Conservation (phyloP, 768 basidiomycete genomes). For the Amyloporia xantha region DNA sequence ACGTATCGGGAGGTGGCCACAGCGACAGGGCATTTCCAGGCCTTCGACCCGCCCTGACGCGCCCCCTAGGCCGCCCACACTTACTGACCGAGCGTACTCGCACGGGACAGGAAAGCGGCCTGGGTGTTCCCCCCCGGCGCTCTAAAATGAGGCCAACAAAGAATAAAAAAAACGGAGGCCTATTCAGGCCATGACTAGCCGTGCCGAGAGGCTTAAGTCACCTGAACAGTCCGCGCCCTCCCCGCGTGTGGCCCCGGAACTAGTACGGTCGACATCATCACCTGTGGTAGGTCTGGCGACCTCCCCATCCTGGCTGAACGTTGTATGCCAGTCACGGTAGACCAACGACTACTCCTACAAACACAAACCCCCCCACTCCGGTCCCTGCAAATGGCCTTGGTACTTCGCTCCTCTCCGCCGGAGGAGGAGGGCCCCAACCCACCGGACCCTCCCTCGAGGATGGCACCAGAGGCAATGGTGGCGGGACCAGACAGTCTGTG, state of each 20-base stretch:
- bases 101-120: conserved; percentile 4
- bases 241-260: not conserved
- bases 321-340: not conserved
- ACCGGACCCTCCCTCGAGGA: not conserved
- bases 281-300: too few relatives aligned
- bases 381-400: not conserved
- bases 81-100: not conserved
- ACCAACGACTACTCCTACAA: not conserved
- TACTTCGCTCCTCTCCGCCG: not conserved
- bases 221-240: not conserved
- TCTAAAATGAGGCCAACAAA: too few relatives aligned
- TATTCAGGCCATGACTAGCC: not conserved
- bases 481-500: too few relatives aligned
- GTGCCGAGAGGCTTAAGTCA: not conserved
- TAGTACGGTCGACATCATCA: not conserved
- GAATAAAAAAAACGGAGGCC: not conserved
- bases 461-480: too few relatives aligned
- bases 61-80: too few relatives aligned
- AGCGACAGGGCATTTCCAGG: too few relatives aligned
- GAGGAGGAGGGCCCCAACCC: not conserved
- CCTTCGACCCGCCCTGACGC: too few relatives aligned
- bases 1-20: too few relatives aligned
- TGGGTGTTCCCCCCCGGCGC: not conserved
- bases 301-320: not conserved
- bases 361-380: not conserved